phyloP scores from a whole-genome alignment of 108 stramenopile genomes.

The Seminavis robusta region DNA sequence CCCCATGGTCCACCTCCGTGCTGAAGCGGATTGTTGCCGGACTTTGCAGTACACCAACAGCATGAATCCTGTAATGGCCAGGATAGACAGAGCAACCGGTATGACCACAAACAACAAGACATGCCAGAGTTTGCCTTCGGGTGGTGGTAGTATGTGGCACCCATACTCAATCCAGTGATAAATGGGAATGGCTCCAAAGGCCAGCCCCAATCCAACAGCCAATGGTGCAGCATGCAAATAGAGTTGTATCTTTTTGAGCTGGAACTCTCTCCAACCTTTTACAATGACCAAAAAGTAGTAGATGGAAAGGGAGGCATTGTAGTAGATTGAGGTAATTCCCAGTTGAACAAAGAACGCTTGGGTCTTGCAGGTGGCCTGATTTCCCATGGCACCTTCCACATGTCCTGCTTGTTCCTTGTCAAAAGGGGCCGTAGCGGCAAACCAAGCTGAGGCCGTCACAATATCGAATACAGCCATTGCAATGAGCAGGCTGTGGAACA shows the following conservation, averaged over 20 bases:
- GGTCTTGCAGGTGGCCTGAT: slow-evolving; percentile 33
- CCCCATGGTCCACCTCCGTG: background rate
- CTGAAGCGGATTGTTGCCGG: background rate
- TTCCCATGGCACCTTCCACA: slow-evolving; percentile 42
- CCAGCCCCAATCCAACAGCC: background rate
- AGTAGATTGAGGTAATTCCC: slow-evolving; percentile 32
- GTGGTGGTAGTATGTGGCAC: background rate
- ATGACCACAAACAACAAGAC: background rate
- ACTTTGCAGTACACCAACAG: background rate
- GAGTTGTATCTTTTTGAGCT: background rate
- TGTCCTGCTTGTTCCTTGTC: background rate
- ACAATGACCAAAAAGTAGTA: slow-evolving; percentile 52
- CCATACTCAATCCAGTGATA: slow-evolving; percentile 5
- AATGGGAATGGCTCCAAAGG: slow-evolving; percentile 3
- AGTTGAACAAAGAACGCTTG: slow-evolving; percentile 67
- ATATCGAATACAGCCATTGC: background rate
- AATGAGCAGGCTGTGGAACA: background rate
- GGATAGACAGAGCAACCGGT: background rate
- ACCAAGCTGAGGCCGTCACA: background rate
- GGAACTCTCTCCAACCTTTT: slow-evolving; percentile 20
- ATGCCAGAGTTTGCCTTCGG: background rate
- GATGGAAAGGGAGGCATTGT: slow-evolving; percentile 39
- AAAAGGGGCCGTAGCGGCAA: slow-evolving; percentile 4
- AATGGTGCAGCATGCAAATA: background rate
- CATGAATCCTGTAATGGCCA: background rate